A percentile compares a stretch with the other conserved stretches of the same genome.
phyloP scores from a whole-genome alignment of 176 grass and related monocot species.

The Eremochloa ophiuroides region DNA sequence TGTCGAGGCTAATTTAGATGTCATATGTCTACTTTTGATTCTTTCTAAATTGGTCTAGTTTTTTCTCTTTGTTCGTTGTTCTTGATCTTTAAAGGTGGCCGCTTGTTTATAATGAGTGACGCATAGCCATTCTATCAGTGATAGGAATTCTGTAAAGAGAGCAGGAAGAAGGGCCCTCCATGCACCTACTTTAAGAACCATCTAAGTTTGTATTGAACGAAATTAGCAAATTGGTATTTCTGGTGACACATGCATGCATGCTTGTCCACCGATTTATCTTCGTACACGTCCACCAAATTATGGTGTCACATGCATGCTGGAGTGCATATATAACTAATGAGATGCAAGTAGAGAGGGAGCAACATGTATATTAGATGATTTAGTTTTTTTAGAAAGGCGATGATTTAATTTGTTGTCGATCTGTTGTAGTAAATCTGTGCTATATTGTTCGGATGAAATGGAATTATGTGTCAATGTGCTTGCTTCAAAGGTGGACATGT shows the following conservation, averaged over 20 bases:
- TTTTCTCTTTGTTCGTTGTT: no score
- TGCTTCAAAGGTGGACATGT: neutral
- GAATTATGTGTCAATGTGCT: neutral
- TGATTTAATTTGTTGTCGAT: no score
- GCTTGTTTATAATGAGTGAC: neutral
- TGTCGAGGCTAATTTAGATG: no score
- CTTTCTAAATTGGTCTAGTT: no score
- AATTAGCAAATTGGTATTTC: neutral
- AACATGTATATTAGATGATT: neutral
- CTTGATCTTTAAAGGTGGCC: no score
- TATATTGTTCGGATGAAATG: neutral
- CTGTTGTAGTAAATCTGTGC: neutral
- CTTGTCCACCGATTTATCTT: neutral
- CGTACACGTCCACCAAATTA: neutral
- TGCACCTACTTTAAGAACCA: neutral
- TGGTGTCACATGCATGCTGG: neutral
- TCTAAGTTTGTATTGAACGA: neutral
- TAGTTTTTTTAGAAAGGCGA: no score
- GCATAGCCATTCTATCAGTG: neutral
- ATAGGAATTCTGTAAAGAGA: neutral
- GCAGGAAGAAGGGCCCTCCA: neutral
- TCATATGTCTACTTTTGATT: no score
- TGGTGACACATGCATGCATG: neutral
- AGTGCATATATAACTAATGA: neutral
- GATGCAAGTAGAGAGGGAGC: neutral